Evolutionary conservation across 306 rosid species (phyloP).

Genomic region (Cucurbita moschata): DNA sequence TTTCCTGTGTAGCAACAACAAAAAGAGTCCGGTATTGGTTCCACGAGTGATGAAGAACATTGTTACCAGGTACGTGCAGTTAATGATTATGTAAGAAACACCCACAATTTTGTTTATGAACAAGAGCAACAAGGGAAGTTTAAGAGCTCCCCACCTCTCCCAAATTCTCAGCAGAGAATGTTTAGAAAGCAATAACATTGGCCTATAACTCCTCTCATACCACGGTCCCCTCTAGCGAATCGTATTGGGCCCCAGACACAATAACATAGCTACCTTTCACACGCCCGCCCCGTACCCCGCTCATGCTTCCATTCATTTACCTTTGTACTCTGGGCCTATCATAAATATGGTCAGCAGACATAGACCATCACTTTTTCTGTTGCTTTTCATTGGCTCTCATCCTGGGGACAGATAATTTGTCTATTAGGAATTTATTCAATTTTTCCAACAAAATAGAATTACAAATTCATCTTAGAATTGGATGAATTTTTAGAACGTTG

Average conservation of each 20-base stretch:
- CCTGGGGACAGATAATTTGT: neutral
- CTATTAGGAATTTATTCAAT: neutral
- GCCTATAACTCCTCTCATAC: too few species aligned
- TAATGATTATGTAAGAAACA: neutral
- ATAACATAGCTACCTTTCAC: too few species aligned
- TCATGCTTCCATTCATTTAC: neutral
- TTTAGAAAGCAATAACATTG: neutral
- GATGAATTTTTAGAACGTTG: neutral
- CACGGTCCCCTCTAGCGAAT: too few species aligned
- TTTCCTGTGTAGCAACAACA: conserved; percentile 56
- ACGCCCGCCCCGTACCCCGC: neutral
- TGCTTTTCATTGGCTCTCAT: neutral
- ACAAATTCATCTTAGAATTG: neutral
- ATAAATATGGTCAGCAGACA: neutral
- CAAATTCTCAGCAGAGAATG: neutral
- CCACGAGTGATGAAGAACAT: conserved; percentile 48
- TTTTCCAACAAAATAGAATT: neutral
- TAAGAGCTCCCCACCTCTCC: neutral
- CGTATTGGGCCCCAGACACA: too few species aligned
- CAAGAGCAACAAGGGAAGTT: neutral
- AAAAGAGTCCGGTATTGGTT: conserved; percentile 64
- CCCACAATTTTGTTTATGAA: neutral
- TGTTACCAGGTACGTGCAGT: conserved; percentile 52
- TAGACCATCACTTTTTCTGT: neutral
- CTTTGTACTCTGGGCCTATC: neutral